phyloP scores from a whole-genome alignment of 768 basidiomycete genomes.

The Hericium alpestre region DNA sequence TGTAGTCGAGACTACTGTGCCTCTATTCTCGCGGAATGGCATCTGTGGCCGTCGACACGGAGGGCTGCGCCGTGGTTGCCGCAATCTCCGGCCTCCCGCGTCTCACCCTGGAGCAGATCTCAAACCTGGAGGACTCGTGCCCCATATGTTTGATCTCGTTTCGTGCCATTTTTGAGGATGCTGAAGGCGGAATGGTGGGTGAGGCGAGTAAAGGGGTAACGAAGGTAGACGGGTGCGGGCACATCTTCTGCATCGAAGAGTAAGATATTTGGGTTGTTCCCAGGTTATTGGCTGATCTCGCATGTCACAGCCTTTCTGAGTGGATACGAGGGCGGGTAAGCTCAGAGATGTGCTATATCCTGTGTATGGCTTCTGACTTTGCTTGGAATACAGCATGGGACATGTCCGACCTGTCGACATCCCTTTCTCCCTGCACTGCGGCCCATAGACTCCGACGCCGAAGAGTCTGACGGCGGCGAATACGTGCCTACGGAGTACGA shows the following conservation, averaged over 20 bases:
- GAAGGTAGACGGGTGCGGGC: conserved; percentile 48
- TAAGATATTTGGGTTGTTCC: conserved; percentile 21
- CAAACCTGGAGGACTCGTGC: conserved; percentile 40
- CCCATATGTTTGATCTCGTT: conserved; percentile 57
- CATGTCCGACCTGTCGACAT: conserved; percentile 58
- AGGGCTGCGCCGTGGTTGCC: conserved; percentile 1
- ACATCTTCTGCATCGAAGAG: conserved; percentile 62
- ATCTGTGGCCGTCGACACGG: neutral
- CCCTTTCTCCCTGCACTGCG: conserved; percentile 45
- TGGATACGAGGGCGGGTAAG: conserved; percentile 54
- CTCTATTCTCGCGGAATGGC: neutral
- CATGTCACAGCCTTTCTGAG: conserved; percentile 38
- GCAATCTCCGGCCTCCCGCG: conserved; percentile 5
- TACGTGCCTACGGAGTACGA: conserved; percentile 49
- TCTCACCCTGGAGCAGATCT: conserved; percentile 5
- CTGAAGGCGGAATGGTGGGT: conserved; percentile 10
- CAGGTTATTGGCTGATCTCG: neutral
- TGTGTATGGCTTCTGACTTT: neutral
- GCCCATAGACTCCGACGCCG: conserved; percentile 45
- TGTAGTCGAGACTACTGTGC: too few relatives aligned
- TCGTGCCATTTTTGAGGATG: conserved; percentile 26
- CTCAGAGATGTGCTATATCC: conserved; percentile 5
- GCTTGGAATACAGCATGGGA: conserved; percentile 46
- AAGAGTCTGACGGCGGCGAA: conserved; percentile 59
- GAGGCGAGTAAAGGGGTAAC: conserved; percentile 34